Evolutionary conservation across 202 grass and related monocot species (phyloP), one percentile per base, ranked within the genome.

Genomic region (Setaria viridis): DNA sequence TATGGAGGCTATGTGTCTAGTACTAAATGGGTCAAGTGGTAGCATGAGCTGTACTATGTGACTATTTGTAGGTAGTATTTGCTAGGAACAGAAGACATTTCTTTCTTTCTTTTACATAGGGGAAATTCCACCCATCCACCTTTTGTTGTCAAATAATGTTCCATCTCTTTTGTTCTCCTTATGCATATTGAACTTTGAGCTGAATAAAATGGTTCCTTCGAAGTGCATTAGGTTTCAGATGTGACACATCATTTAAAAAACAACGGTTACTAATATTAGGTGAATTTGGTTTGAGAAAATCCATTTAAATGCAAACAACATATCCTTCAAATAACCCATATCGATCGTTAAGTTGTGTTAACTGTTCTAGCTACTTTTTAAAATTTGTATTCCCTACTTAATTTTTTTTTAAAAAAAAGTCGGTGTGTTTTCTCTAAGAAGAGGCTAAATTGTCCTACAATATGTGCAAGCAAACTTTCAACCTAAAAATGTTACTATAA

Each of bases 151-250:
- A 72, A 84, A 85, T 34, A 37, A 81, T 73, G 69, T 82, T 48
- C 42, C 48, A 53, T 87, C 77, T 69, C 57, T 87, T 89, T 89
- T 80, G 9, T 57, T 29, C n/a, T 70, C 51, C 71, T 34, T 37
- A 8, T 37, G 17, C 9, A 0, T 57, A 50, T 74, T 51, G 60
- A 62, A 65, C 59, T 84, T 50, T 69, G 55, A 41, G 71, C 16
- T 43, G 6, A 30, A 62, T 69, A 68, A 84, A 76, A 87, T 25
- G 57, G 15, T 34, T 86, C 77, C 56, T 82, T 85, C 54, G 46
- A 50, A 72, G 62, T 85, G 77, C 58, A 85, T 85, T 82, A 88
- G 78, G 89, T 82, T 67, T 72, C 64, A 53, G 78, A 88, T 78
- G 82, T 85, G 89, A 82, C 82, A 32, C 49, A 34, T 68, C 34